These are phyloP conservation scores for Mycena crocata DNA, from an alignment of 768 basidiomycete species.

Conservation along the genomic window DNA sequence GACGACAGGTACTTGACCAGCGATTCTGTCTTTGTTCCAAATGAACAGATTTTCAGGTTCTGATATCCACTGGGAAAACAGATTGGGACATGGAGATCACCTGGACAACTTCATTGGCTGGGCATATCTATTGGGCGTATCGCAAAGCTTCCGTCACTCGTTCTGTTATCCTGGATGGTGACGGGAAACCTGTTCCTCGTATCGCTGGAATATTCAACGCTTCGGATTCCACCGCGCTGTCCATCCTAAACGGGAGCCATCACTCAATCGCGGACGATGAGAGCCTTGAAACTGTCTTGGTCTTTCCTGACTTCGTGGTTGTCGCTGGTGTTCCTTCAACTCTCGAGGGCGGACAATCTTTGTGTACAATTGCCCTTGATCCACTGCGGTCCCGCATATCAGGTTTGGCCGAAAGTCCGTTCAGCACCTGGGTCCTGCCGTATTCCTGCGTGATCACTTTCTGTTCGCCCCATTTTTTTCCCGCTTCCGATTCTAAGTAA, in stretches of 20 bases:
- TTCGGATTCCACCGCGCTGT: slow-evolving; percentile 64
- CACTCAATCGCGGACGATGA: slow-evolving; percentile 72
- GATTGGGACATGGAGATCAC: slow-evolving; percentile 92
- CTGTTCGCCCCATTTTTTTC: slow-evolving; percentile 55
- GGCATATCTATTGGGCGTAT: slow-evolving; percentile 43
- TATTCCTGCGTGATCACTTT: slow-evolving; percentile 92
- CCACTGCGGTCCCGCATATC: slow-evolving; percentile 62
- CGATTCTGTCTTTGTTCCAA: background rate
- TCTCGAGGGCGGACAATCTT: slow-evolving; percentile 69
- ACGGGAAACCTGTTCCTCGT: slow-evolving; percentile 43
- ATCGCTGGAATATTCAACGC: slow-evolving; percentile 69
- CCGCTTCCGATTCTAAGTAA: slow-evolving; percentile 3
- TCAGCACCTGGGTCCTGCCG: slow-evolving; percentile 84
- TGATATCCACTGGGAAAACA: slow-evolving; percentile 89
- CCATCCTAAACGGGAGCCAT: slow-evolving; percentile 88
- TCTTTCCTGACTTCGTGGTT: slow-evolving; percentile 94
- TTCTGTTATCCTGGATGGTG: slow-evolving; percentile 23
- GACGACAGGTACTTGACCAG: slow-evolving; percentile 69
- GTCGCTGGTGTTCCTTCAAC: slow-evolving; percentile 78
- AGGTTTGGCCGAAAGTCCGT: slow-evolving; percentile 56
- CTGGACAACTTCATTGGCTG: slow-evolving; percentile 75
- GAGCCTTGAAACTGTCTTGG: slow-evolving; percentile 82
- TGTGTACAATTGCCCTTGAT: slow-evolving; percentile 75
- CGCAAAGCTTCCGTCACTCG: slow-evolving; percentile 31
- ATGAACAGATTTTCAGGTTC: slow-evolving; percentile 61